phyloP scores from a whole-genome alignment of 257 asterid species.

The Solanum dulcamara region DNA sequence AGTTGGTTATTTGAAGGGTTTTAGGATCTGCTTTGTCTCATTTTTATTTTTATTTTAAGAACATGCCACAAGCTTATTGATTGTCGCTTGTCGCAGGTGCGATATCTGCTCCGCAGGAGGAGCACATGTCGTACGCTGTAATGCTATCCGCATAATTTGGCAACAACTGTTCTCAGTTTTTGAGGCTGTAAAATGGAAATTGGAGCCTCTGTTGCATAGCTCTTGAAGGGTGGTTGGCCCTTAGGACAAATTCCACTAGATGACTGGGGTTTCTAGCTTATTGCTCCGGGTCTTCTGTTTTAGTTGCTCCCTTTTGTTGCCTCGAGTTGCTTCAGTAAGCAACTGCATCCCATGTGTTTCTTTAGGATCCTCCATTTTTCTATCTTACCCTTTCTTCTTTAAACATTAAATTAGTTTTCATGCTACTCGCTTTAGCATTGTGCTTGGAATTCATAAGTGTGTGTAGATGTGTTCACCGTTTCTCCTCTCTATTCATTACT shows the following conservation, averaged over 20 bases:
- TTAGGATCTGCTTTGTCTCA: slow-evolving; percentile 2
- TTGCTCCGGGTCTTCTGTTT: slow-evolving; percentile 77
- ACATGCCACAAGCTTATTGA: slow-evolving; percentile 53
- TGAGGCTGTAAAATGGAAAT: slow-evolving; percentile 95
- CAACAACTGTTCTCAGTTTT: slow-evolving; percentile 77
- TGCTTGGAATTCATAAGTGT: slow-evolving; percentile 2
- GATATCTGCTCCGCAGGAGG: slow-evolving; percentile 99
- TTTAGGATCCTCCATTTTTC: slow-evolving; percentile 27
- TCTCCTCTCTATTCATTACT: slow-evolving; percentile 7
- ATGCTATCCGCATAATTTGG: slow-evolving; percentile 76
- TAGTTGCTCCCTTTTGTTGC: slow-evolving; percentile 81
- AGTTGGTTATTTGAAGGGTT: slow-evolving; percentile 1
- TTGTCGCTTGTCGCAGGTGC: slow-evolving; percentile 99
- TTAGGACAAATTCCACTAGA: slow-evolving; percentile 64
- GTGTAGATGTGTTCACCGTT: slow-evolving; percentile 1
- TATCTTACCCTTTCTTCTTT: not conserved
- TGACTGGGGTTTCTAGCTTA: slow-evolving; percentile 80
- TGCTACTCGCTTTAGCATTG: not conserved
- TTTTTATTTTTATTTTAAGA: slow-evolving; percentile 11
- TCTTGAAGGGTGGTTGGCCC: slow-evolving; percentile 74
- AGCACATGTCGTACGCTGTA: slow-evolving; percentile 99
- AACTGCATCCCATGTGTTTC: slow-evolving; percentile 57
- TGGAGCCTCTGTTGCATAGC: slow-evolving; percentile 82
- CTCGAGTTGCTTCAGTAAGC: slow-evolving; percentile 99
- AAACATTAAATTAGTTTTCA: slow-evolving; percentile 6